Evolutionary conservation across 768 basidiomycete genomes (phyloP).

Genomic region (Xerocomellus chrysenteron): DNA sequence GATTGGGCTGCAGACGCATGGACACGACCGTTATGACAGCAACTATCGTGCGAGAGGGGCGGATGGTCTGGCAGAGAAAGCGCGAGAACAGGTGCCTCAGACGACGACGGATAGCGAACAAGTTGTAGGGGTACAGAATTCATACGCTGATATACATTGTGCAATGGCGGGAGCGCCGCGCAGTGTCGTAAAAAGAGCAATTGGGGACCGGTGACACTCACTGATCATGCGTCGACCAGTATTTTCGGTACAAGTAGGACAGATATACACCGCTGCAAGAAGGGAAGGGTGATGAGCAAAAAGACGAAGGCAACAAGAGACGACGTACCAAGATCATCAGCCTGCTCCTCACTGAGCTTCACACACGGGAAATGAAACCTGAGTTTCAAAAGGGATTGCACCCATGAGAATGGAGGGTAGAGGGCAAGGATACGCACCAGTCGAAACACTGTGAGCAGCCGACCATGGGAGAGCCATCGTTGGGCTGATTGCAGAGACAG

Average conservation of each 20-base stretch:
- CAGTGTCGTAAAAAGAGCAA: slow-evolving; percentile 29
- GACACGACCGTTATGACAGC: slow-evolving; percentile 34
- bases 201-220: slow-evolving; percentile 57
- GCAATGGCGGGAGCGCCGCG: slow-evolving; percentile 25
- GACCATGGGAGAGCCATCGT: slow-evolving; percentile 84
- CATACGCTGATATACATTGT: slow-evolving; percentile 38
- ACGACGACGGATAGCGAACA: slow-evolving; percentile 35
- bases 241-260: slow-evolving; percentile 52
- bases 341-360: slow-evolving; percentile 56
- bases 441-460: slow-evolving; percentile 67
- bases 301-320: neutral
- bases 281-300: slow-evolving; percentile 14
- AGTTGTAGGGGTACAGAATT: slow-evolving; percentile 36
- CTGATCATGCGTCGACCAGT: slow-evolving; percentile 69
- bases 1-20: slow-evolving; percentile 26
- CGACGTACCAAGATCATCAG: slow-evolving; percentile 76
- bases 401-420: neutral
- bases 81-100: slow-evolving; percentile 32
- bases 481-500: slow-evolving; percentile 66
- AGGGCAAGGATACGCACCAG: slow-evolving; percentile 50
- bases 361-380: slow-evolving; percentile 90
- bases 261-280: slow-evolving; percentile 56
- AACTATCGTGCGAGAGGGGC: slow-evolving; percentile 29
- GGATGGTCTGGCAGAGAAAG: slow-evolving; percentile 35
- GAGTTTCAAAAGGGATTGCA: neutral